Percentiles rank a stretch among this genome's conserved stretches.
phyloP scores from a whole-genome alignment of 1,284 basidiomycete species.

The Cyathus pygmaeus region DNA sequence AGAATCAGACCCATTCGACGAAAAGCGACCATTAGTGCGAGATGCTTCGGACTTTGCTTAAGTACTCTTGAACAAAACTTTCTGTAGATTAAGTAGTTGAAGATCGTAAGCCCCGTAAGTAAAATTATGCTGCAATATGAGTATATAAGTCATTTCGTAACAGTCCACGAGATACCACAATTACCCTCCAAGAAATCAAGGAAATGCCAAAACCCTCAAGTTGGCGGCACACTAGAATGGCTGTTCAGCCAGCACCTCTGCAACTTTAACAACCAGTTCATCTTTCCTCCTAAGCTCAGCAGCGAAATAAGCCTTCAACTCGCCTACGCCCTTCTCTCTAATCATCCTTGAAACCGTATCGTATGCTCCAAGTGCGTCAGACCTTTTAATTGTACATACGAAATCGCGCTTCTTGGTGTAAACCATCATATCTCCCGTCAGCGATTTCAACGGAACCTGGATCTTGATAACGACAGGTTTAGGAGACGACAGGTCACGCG shows the following conservation, averaged over 20 bases:
- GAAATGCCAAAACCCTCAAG: not conserved
- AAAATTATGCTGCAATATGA: too few relatives aligned
- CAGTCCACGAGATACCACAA: too few relatives aligned
- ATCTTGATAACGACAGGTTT: not conserved
- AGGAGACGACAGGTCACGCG: too few relatives aligned
- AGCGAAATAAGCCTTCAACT: conserved; percentile 59
- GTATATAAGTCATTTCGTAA: too few relatives aligned
- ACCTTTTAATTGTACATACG: conserved; percentile 46
- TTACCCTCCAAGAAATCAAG: too few relatives aligned
- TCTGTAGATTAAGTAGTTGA: too few relatives aligned
- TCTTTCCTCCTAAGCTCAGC: conserved; percentile 55
- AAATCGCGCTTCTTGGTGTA: conserved; percentile 60
- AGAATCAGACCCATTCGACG: too few relatives aligned
- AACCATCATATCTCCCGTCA: conserved; percentile 38
- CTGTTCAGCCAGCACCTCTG: conserved; percentile 57
- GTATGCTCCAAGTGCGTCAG: conserved; percentile 45
- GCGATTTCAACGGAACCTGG: not conserved
- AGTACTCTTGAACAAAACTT: too few relatives aligned
- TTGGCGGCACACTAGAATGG: conserved; percentile 19
- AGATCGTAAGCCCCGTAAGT: too few relatives aligned
- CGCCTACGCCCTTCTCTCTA: conserved; percentile 48
- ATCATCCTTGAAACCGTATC: conserved; percentile 46
- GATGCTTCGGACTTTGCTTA: too few relatives aligned
- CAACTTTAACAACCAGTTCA: conserved; percentile 55
- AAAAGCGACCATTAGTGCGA: too few relatives aligned